Base-by-base conservation (phyloP, 2,329 filamentous ascomycete species). In the Paradendryphiella salina region DNA sequence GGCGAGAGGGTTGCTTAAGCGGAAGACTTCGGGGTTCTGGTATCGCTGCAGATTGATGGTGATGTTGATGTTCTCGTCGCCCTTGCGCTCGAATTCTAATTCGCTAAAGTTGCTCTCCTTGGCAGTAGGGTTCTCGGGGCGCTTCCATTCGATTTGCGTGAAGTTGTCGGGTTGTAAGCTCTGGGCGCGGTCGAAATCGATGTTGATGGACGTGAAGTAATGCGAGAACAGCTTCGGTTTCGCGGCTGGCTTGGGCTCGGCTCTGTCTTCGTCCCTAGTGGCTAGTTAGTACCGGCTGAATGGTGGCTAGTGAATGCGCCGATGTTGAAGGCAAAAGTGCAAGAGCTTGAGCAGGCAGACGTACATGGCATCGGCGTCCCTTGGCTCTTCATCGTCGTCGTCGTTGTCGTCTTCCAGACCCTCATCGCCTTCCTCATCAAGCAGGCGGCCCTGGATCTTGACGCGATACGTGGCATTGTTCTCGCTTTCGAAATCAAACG, bases 41-140 rank as follows among this genome's bases (percentile, higher is more conserved):
- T 96, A 89, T 11, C 90, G 83, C 57, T 84, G 82, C 28, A 99
- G 81, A 66, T 92, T 96, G 75, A 99, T 88, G 9, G 85, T 92
- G 61, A 96, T 85, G 69, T 96, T 96, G 61, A 89, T 80, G 63
- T 96, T 96, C 72, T 96, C 91, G 69, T 99, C 94, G 28, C 90
- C 88, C 64, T 88, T 90, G 46, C 94, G 85, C 77, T 95, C 90
- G 71, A 99, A 97, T 35, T 91, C 88, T 36, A 99, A 78, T 69
- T 89, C 88, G 75, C 96, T 94, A 66, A 97, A 96, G 66, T 95
- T 90, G 36, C 85, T 83, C 26, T 85, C 84, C 26, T 85, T 79
- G 5, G 86, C 81, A 44, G 80, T 82, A 32, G 83, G 80, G 72
- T 57, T 79, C 76, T 79, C 85, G 4, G 90, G 88, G 69, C 94